Evolutionary conservation across 257 asterid species (phyloP).

Genomic region (Jacaranda mimosifolia): DNA sequence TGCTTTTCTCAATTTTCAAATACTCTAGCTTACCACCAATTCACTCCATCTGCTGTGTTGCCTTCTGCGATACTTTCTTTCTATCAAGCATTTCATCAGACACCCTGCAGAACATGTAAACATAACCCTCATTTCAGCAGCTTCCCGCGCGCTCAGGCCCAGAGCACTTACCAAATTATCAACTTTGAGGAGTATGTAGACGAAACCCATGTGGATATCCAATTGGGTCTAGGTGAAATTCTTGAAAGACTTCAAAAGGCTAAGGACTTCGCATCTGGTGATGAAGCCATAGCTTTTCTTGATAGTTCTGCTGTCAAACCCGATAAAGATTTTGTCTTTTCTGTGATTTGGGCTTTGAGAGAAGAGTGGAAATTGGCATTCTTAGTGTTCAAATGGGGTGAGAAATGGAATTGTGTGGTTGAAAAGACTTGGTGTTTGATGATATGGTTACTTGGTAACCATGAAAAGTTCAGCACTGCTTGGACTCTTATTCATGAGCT

Average conservation of each 20-base stretch:
- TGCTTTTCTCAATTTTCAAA: conserved; percentile 41
- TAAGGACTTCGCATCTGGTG: conserved; percentile 66
- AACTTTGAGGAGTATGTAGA: conserved; percentile 41
- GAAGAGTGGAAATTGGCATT: conserved; percentile 87
- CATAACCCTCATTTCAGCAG: conserved; percentile 33
- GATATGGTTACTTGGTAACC: conserved; percentile 89
- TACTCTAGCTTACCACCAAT: conserved; percentile 24
- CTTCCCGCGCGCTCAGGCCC: conserved; percentile 23
- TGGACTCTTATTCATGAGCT: conserved; percentile 83
- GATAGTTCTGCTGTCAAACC: conserved; percentile 63
- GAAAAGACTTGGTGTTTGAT: conserved; percentile 77
- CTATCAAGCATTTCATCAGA: conserved; percentile 72
- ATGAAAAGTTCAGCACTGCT: conserved; percentile 82
- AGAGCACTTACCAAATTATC: conserved; percentile 35
- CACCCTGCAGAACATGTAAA: conserved; percentile 38
- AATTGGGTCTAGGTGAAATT: conserved; percentile 45
- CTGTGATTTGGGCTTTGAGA: conserved; percentile 71
- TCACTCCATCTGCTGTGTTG: not conserved
- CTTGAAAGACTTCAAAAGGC: conserved; percentile 56
- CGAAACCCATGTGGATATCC: conserved; percentile 35
- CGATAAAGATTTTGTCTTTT: conserved; percentile 58
- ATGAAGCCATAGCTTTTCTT: conserved; percentile 79
- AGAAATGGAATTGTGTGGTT: conserved; percentile 64
- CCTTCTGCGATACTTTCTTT: not conserved
- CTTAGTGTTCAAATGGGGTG: conserved; percentile 88